Percentiles rank a stretch among this genome's conserved stretches.
phyloP scores from a whole-genome alignment of 2,329 filamentous ascomycete genomes.

The Chaetomium strumarium region DNA sequence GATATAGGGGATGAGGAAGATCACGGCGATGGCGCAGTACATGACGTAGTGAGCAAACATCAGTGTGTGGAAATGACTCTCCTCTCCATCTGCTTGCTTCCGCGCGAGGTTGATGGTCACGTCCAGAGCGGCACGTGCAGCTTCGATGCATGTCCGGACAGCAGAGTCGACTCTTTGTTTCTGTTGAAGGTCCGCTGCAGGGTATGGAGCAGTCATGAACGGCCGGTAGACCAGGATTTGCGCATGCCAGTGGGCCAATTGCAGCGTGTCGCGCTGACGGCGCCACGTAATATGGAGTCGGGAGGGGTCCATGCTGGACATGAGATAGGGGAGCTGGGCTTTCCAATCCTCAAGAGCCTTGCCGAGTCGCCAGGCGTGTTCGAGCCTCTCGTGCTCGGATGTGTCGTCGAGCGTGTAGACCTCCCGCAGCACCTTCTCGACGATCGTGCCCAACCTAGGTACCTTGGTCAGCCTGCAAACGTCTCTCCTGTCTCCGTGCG shows the following conservation, averaged over 20 bases:
- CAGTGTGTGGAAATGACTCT: slow-evolving; percentile 18
- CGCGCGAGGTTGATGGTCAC: slow-evolving; percentile 8
- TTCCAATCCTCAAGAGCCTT: slow-evolving; percentile 19
- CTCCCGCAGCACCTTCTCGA: slow-evolving; percentile 15
- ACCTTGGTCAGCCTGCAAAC: not conserved
- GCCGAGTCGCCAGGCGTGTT: slow-evolving; percentile 4
- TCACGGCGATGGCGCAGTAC: slow-evolving; percentile 12
- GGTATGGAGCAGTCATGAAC: slow-evolving; percentile 19
- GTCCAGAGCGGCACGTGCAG: slow-evolving; percentile 7
- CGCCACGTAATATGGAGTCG: slow-evolving; percentile 16
- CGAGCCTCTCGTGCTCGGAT: slow-evolving; percentile 11
- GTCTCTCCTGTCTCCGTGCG: no score
- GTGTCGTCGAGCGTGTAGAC: slow-evolving; percentile 20
- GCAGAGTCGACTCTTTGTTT: slow-evolving; percentile 5
- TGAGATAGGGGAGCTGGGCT: slow-evolving; percentile 8
- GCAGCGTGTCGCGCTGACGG: slow-evolving; percentile 17
- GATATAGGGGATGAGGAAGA: slow-evolving; percentile 16
- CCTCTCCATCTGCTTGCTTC: slow-evolving; percentile 14
- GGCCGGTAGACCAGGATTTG: slow-evolving; percentile 20
- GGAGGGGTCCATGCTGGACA: slow-evolving; percentile 10
- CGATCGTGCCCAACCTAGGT: slow-evolving; percentile 12
- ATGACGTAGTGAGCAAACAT: slow-evolving; percentile 19
- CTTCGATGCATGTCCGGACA: slow-evolving; percentile 11
- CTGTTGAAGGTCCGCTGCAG: slow-evolving; percentile 9
- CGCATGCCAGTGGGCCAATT: slow-evolving; percentile 19